Percentiles rank a stretch among this genome's conserved stretches.
Conservation (phyloP, 176 grass and related monocot species). For the Oryza nivara region DNA sequence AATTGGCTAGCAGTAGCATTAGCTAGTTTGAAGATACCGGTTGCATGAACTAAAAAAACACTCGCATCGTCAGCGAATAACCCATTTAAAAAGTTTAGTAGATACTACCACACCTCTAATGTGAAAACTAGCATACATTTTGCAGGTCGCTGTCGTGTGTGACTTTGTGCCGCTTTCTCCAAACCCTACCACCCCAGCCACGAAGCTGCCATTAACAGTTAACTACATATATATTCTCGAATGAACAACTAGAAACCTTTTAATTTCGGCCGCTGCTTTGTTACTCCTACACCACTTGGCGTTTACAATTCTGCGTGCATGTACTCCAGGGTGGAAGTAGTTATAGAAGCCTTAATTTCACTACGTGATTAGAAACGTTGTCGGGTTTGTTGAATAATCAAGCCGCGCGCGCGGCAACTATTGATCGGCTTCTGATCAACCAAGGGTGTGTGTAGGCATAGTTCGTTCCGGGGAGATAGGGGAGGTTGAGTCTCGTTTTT, state of each 20-base stretch:
- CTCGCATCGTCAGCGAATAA: not conserved
- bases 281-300: too few species aligned
- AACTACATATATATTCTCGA: not conserved
- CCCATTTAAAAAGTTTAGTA: too few species aligned
- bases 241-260: not conserved
- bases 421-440: not conserved
- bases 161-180: slow-evolving; percentile 8
- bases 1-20: not conserved
- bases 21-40: not conserved
- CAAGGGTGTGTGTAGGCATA: too few species aligned
- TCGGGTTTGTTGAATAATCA: too few species aligned
- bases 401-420: too few species aligned
- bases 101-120: not conserved
- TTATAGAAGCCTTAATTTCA: too few species aligned
- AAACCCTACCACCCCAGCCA: not conserved
- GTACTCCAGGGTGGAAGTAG: too few species aligned
- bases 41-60: not conserved
- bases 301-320: too few species aligned
- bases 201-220: not conserved
- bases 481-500: too few species aligned
- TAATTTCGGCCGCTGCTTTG: too few species aligned
- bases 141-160: not conserved
- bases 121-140: not conserved
- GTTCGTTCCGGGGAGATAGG: too few species aligned
- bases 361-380: too few species aligned